Base-by-base conservation (phyloP, 2,329 filamentous ascomycete species). In the Claviceps spartinae region DNA sequence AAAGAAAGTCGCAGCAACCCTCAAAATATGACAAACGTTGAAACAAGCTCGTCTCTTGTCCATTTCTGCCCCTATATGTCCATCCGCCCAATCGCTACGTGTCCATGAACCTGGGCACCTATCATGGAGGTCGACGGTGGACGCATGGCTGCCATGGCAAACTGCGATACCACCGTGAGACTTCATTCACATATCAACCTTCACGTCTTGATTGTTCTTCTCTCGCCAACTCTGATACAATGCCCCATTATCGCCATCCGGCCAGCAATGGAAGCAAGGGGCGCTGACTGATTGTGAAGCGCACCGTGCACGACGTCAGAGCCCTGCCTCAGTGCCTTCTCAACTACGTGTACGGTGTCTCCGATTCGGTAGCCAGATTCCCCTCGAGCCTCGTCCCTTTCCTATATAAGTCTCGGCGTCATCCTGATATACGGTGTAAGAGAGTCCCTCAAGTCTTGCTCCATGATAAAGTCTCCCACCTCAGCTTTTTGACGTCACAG, bases 11-110 rank as follows among this genome's bases (percentile, higher is more conserved):
- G 6, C 9, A 30, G 20, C 38, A 37, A 26, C 9, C 9, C 30
- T 34, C 30, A 49, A 52, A 43, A 49, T 43, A 43, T 54, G 49
- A 54, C 30, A 22, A 54, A 49, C 34, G 5, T 38, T 46, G 43
- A 18, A 45, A 37, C 48, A 38, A 36, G 44, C 37, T 20, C 6
- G 52, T 43, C 11, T 48, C 13, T 51, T n/a, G 34, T 43, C 18
- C 20, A 40, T 36, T 18, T n/a, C 30, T 20, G 18, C 30, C 16
- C 6, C 16, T 14, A 20, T 30, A 41, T 14, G 16, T 20, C 45
- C 52, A 51, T n/a, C 41, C 37, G 11, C 20, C 40, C 52, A 51
- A 30, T 48, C 26, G 38, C n/a, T 22, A 16, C 2, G 24, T 9
- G 30, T 44, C 38, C 16, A 43, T 30, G 13, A 47, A 40, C 16